Evolutionary conservation across 2,329 filamentous ascomycete genomes (phyloP).

Genomic region (Colletotrichum destructivum): DNA sequence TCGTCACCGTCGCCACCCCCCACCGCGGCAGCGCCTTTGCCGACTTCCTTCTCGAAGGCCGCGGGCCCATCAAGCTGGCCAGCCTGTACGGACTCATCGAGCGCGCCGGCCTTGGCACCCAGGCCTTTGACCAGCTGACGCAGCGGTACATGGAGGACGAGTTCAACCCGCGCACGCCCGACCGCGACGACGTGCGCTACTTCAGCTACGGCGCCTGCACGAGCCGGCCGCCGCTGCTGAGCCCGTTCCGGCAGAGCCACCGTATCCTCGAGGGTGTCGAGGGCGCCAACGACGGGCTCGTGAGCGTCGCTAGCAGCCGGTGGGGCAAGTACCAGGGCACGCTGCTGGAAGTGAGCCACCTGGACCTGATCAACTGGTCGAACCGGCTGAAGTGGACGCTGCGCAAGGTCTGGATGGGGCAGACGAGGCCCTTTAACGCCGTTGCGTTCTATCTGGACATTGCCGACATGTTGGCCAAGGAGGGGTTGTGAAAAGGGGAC

Average conservation of each 20-base stretch:
- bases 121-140: slow-evolving; percentile 74
- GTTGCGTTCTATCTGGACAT: slow-evolving; percentile 78
- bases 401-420: slow-evolving; percentile 67
- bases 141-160: slow-evolving; percentile 69
- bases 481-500: slow-evolving; percentile 60
- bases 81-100: slow-evolving; percentile 68
- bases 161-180: slow-evolving; percentile 72
- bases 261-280: slow-evolving; percentile 65
- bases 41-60: slow-evolving; percentile 66
- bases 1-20: slow-evolving; percentile 70
- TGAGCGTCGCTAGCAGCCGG: slow-evolving; percentile 73
- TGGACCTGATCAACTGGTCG: slow-evolving; percentile 79
- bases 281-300: slow-evolving; percentile 77
- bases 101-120: slow-evolving; percentile 68
- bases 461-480: slow-evolving; percentile 79
- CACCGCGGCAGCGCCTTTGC: slow-evolving; percentile 69
- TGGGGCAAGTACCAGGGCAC: slow-evolving; percentile 78
- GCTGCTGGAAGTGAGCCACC: slow-evolving; percentile 72
- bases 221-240: slow-evolving; percentile 71
- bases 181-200: slow-evolving; percentile 68
- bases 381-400: slow-evolving; percentile 71
- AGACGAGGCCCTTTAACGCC: slow-evolving; percentile 74
- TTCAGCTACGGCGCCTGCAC: slow-evolving; percentile 74
- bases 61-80: slow-evolving; percentile 64
- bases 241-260: slow-evolving; percentile 72